Evolutionary conservation across 2,329 filamentous ascomycete genomes (phyloP), one percentile per base, ranked within the genome.

Genomic region (Aspergillus eucalypticola): DNA sequence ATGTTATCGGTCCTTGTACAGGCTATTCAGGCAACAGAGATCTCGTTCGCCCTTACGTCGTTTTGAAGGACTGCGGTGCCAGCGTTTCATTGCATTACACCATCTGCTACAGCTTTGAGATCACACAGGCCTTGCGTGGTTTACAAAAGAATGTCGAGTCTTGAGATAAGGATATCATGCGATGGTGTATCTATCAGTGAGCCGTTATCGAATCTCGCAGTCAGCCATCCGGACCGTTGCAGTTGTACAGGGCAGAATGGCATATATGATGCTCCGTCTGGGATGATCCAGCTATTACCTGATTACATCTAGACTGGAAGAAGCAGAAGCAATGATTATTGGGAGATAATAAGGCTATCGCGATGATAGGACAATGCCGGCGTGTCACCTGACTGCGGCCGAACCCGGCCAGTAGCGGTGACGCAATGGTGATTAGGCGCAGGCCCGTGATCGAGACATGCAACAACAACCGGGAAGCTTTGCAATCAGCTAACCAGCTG

Each of bases 381-480:
- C 25, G 15, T 29, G 59, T 66, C 63, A 67, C 63, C 63, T 66
- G 64, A 66, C 42, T 50, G 29, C 29, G 39, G 44, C 7, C 60
- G 61, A 66, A 62, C 19, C 57, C 60, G 56, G 64, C 66, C 57
- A 54, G 59, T 38, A 52, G 57, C 49, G 58, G 59, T 68, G 66
- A 68, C 66, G 64, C 64, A 67, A 67, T 56, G 57, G 53, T 63
- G 63, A 65, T 55, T 55, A 41, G 52, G 42, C 23, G 38, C 25
- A 19, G 29, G 39, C 53, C 39, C 52, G 53, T 42, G 39, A 44
- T 55, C 53, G 19, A 46, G 25, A 29, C 39, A 55, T 55, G 53
- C 53, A 55, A 46, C 53, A 55, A 17, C 39, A 55, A 53, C 29
- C 49, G 27, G 32, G 49, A 38, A 32, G 5, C 49, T 32, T 15